Evolutionary conservation across 2,329 filamentous ascomycete species (phyloP), one percentile per base, ranked within the genome.

Genomic region (Pseudohalonectria lignicola): DNA sequence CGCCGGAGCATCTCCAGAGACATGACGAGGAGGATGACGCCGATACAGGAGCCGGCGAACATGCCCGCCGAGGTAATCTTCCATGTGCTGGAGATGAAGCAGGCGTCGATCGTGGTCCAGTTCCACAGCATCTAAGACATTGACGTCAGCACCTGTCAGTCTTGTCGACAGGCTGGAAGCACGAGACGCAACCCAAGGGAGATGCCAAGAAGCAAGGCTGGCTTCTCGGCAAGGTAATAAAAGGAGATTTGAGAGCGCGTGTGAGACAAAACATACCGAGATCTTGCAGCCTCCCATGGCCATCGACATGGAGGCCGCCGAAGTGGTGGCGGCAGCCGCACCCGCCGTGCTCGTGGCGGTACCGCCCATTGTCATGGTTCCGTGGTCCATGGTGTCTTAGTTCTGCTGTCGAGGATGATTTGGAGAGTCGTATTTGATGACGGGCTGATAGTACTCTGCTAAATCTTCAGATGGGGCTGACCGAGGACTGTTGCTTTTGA

Each of bases 31-130:
- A 80, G 62, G 43, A 86, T 66, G 26, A 86, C 77, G 43, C 82
- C 84, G 51, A 93, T 79, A 61, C 85, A 92, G 37, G 79, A 82
- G 17, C 80, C 84, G 34, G 81, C 84, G 53, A 93, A 90, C 70
- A 81, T 81, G 55, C 71, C 78, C 3, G 57, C 61, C 18, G 78
- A 80, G 13, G 63, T 78, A 55, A 90, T 72, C 51, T 77, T 77
- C 84, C 85, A 92, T 17, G 69, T 66, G 7, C 54, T 49, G 18
- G 80, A 62, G 51, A 92, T 70, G 67, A 92, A 90, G 60, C 78
- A 86, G 16, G 78, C 60, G 53, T 82, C 76, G 53, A 83, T 63
- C 3, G 78, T 81, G 55, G 82, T 68, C 79, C 80, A 85, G 57
- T 86, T 87, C 80, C 82, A 86, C 30, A 85, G 64, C 82, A 86